Conservation (phyloP, 2,329 filamentous ascomycete species). For the Fusarium pseudocircinatum region DNA sequence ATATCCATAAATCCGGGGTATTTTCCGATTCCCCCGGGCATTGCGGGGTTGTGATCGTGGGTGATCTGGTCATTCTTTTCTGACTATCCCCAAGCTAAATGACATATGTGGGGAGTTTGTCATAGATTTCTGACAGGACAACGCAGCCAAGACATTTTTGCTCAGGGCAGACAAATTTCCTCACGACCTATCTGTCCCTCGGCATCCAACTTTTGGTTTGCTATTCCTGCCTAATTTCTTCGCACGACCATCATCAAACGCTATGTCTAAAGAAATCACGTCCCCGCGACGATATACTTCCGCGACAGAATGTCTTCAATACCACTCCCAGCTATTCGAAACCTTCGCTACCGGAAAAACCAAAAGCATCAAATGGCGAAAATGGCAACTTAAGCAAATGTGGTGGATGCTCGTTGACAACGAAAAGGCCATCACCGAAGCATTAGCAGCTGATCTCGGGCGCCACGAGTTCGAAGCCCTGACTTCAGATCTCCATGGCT, state of each 20-base stretch:
- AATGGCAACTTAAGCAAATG: constrained; percentile 53
- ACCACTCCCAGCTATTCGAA: neutral
- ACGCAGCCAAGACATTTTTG: too few relatives aligned
- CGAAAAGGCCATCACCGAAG: constrained; percentile 45
- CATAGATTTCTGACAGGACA: neutral
- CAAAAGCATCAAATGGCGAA: constrained; percentile 51
- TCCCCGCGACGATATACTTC: neutral
- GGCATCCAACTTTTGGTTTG: too few relatives aligned
- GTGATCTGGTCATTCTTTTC: neutral
- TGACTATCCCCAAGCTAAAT: neutral
- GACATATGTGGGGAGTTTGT: neutral
- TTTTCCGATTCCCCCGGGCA: fast-evolving
- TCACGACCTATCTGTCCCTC: too few relatives aligned
- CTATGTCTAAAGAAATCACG: neutral
- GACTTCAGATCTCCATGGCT: constrained; percentile 43
- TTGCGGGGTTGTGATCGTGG: neutral
- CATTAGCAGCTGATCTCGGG: constrained; percentile 49
- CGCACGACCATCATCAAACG: neutral
- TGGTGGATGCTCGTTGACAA: constrained; percentile 56
- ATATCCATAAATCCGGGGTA: fast-evolving
- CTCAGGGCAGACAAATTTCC: too few relatives aligned
- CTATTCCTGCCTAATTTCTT: too few relatives aligned
- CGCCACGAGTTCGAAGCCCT: constrained; percentile 48
- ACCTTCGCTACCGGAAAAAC: constrained; percentile 40
- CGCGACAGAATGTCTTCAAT: neutral